Evolutionary conservation across 1,284 basidiomycete species (phyloP).

Genomic region (Violaceomyces palustris): DNA sequence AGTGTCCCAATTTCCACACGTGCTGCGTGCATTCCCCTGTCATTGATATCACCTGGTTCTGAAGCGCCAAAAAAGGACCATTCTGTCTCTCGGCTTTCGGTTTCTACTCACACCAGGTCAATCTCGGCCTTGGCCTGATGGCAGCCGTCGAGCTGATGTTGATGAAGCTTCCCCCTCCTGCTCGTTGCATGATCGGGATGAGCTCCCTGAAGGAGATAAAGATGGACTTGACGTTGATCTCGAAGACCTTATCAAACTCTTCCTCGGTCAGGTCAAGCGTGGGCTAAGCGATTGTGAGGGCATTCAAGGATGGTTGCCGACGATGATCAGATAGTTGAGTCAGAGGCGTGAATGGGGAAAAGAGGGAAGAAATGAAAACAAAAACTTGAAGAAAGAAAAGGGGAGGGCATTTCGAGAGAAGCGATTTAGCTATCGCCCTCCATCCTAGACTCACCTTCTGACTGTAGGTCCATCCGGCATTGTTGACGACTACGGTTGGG

Average conservation of each 20-base stretch:
- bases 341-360: too few species aligned
- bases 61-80: not conserved
- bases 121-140: slow-evolving; percentile 14
- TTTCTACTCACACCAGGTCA: slow-evolving; percentile 26
- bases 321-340: too few species aligned
- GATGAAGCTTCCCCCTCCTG: slow-evolving; percentile 5
- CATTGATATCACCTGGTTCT: too few species aligned
- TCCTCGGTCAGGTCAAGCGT: slow-evolving; percentile 10
- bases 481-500: slow-evolving; percentile 17
- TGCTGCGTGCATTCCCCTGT: too few species aligned
- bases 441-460: slow-evolving; percentile 23
- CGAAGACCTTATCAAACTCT: slow-evolving; percentile 21
- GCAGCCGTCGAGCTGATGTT: slow-evolving; percentile 18
- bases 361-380: too few species aligned
- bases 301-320: too few species aligned
- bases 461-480: slow-evolving; percentile 31
- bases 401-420: too few species aligned
- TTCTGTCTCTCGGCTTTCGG: not conserved
- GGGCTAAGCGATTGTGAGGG: too few species aligned
- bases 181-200: slow-evolving; percentile 5
- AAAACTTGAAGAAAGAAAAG: too few species aligned
- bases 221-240: slow-evolving; percentile 20
- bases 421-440: too few species aligned
- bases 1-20: too few species aligned
- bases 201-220: slow-evolving; percentile 13